A percentile compares a stretch with the other conserved stretches of the same genome.
Evolutionary conservation across 2,329 filamentous ascomycete genomes (phyloP).

Genomic region (Xylaria sp.): DNA sequence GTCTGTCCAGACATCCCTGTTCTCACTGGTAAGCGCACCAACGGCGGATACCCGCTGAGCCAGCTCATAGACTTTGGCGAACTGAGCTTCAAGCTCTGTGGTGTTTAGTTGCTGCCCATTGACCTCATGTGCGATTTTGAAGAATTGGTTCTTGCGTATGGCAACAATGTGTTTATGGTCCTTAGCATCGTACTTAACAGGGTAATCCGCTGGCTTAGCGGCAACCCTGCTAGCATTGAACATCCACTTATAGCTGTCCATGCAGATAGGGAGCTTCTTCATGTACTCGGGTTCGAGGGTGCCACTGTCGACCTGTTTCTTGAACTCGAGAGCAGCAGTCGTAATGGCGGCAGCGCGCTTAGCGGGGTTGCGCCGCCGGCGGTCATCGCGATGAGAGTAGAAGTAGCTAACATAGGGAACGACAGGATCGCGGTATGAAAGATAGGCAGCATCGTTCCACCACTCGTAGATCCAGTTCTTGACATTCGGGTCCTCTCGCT

Average conservation of each 20-base stretch:
- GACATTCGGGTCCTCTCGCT: conserved; percentile 79
- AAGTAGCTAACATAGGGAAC: conserved; percentile 99
- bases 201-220: conserved; percentile 82
- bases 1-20: conserved; percentile 92
- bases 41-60: conserved; percentile 78
- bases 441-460: conserved; percentile 97
- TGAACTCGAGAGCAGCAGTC: conserved; percentile 89
- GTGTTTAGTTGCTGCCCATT: conserved; percentile 87
- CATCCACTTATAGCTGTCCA: conserved; percentile 99
- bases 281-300: conserved; percentile 97
- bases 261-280: conserved; percentile 96
- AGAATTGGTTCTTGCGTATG: conserved; percentile 96
- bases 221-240: conserved; percentile 93
- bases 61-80: conserved; percentile 82
- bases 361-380: conserved; percentile 83
- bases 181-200: conserved; percentile 78
- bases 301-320: conserved; percentile 85
- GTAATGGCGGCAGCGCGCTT: conserved; percentile 94
- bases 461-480: conserved; percentile 98
- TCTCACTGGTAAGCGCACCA: conserved; percentile 87
- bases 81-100: conserved; percentile 89
- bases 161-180: conserved; percentile 89
- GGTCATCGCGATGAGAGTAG: conserved; percentile 97
- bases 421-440: conserved; percentile 92
- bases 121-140: conserved; percentile 86